Evolutionary conservation across 345 rosid species (phyloP), one percentile per base, ranked within the genome.

Genomic region (Hevea brasiliensis): DNA sequence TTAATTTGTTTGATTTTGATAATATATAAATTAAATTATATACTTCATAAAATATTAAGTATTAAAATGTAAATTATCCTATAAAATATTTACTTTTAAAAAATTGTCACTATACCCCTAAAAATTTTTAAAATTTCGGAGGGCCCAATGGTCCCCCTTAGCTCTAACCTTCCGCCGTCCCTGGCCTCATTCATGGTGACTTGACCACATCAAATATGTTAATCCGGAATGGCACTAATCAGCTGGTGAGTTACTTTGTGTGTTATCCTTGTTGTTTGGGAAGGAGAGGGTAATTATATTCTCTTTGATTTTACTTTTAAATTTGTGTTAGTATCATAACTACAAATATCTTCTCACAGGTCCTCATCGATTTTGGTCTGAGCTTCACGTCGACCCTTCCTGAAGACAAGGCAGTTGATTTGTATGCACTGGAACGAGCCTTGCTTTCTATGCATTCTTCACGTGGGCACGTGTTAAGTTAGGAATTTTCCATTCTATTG

Each of bases 151-250:
- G n/a, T n/a, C n/a, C n/a, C n/a, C n/a, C n/a, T n/a, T n/a, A n/a
- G n/a, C n/a, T n/a, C n/a, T n/a, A n/a, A n/a, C n/a, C n/a, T n/a
- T n/a, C n/a, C n/a, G n/a, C n/a, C n/a, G n/a, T n/a, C n/a, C n/a
- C n/a, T 61, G 99, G 98, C 57, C 96, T 96, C 71, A 74, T 91
- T 80, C 99, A 96, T 73, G 99, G 99, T 44, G 99, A 96, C 75
- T 83, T 93, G 72, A 96, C 99, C 75, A 96, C 99, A 0, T 91
- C 97, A 35, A 93, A 96, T 78, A 93, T 96, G 97, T 74, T 96
- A 69, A 74, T 91, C 65, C 83, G 86, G 69, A 81, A 74, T 53
- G 90, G 80, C 63, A 83, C 85, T 40, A 89, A 91, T 80, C 90
- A 86, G 78, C 79, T 93, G 86, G 98, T 93, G 56, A 79, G 85